These are phyloP conservation scores for Chrysophaeum taylorii DNA, from an alignment of 352 stramenopile species.

Conservation along the genomic window DNA sequence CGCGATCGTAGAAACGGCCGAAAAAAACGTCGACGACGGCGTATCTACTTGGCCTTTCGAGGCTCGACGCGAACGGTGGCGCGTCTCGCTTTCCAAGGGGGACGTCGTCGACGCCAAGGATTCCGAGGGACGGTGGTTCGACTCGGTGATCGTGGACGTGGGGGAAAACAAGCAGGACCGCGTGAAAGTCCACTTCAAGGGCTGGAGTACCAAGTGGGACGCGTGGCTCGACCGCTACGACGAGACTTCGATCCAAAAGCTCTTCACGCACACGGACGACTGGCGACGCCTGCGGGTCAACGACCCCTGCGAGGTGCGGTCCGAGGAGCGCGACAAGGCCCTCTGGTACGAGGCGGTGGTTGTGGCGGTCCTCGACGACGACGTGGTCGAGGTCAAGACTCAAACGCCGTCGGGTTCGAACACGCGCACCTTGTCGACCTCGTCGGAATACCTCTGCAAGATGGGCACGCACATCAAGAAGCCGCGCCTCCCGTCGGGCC, in stretches of 20 bases:
- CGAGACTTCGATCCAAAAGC: not conserved
- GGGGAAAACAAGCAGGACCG: constrained; percentile 31
- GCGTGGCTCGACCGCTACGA: constrained; percentile 4
- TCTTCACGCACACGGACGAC: constrained; percentile 39
- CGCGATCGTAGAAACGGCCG: not conserved
- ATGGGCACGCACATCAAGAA: constrained; percentile 45
- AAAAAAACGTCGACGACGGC: not conserved
- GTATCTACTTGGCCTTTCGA: not conserved
- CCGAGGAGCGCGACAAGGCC: constrained; percentile 40
- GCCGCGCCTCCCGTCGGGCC: constrained; percentile 25
- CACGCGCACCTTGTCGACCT: not conserved
- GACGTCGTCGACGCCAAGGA: constrained; percentile 56
- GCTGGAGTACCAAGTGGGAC: constrained; percentile 49
- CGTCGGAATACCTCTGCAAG: constrained; percentile 49
- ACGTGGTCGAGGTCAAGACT: not conserved
- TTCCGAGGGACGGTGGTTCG: constrained; percentile 47
- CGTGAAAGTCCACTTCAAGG: constrained; percentile 52
- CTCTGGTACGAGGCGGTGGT: constrained; percentile 26
- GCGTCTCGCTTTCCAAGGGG: constrained; percentile 28
- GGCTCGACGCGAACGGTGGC: not conserved
- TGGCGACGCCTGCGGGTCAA: constrained; percentile 53
- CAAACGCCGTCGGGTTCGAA: not conserved
- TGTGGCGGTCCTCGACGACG: not conserved
- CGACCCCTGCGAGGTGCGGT: constrained; percentile 28
- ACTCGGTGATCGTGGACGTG: constrained; percentile 42